Evolutionary conservation across 345 rosid species (phyloP).

Genomic region (Lagerstroemia speciosa): DNA sequence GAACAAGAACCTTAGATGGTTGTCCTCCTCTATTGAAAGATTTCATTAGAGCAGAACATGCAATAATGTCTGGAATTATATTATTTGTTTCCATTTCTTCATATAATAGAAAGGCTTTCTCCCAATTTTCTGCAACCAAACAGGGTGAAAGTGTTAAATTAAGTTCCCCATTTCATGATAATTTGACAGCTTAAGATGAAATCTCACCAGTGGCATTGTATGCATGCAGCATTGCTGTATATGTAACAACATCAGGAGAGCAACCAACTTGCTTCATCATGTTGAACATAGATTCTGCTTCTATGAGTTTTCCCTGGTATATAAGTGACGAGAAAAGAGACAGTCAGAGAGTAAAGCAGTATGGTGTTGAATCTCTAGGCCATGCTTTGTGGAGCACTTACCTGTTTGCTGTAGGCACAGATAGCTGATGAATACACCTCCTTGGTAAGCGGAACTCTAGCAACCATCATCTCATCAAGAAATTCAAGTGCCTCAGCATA

Average conservation of each 20-base stretch:
- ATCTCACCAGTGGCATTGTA: constrained; percentile 56
- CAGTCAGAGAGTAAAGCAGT: neutral
- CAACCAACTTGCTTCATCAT: constrained; percentile 63
- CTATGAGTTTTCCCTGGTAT: constrained; percentile 53
- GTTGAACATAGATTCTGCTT: constrained; percentile 76
- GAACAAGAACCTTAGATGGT: constrained; percentile 57
- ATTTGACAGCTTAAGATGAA: constrained; percentile 1
- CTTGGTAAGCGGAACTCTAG: constrained; percentile 53
- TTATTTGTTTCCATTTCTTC: constrained; percentile 63
- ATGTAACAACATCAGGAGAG: constrained; percentile 64
- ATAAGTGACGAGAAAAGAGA: neutral
- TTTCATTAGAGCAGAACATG: constrained; percentile 78
- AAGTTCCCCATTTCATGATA: neutral
- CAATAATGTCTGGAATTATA: constrained; percentile 60
- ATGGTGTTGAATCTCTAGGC: neutral
- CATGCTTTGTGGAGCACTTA: constrained; percentile 20
- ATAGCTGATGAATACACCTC: constrained; percentile 74
- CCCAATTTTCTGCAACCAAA: constrained; percentile 52
- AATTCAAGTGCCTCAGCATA: constrained; percentile 63
- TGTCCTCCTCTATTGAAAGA: constrained; percentile 72
- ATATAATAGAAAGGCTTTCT: constrained; percentile 51
- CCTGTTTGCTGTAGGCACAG: constrained; percentile 73
- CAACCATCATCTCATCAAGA: constrained; percentile 52
- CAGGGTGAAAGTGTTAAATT: constrained; percentile 4
- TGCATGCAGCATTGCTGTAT: constrained; percentile 73